These are phyloP conservation scores for Oryza glumipatula DNA, from an alignment of 176 grass and related monocot species.

Conservation along the genomic window DNA sequence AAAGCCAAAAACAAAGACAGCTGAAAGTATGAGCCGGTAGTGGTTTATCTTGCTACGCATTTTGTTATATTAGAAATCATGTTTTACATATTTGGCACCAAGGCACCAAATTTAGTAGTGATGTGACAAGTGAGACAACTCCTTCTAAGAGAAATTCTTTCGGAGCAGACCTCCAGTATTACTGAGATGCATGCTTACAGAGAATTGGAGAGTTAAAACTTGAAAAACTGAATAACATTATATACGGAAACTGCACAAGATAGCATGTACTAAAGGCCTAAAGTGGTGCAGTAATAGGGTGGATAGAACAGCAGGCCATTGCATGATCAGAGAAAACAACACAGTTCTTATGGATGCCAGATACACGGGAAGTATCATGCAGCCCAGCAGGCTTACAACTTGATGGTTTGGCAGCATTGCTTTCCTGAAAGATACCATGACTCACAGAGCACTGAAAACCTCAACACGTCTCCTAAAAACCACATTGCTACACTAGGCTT, in stretches of 20 bases:
- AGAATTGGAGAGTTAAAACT: neutral
- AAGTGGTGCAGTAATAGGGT: neutral
- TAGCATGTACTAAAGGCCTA: slow-evolving; percentile 21
- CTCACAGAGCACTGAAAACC: neutral
- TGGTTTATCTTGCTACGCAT: neutral
- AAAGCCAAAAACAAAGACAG: slow-evolving; percentile 20
- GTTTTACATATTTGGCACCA: neutral
- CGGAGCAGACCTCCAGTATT: neutral
- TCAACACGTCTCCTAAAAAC: neutral
- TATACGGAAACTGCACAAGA: neutral
- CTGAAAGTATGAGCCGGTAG: neutral
- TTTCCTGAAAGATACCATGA: neutral
- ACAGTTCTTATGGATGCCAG: neutral
- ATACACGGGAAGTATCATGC: neutral
- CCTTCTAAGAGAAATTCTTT: slow-evolving; percentile 2
- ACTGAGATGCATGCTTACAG: neutral
- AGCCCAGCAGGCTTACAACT: neutral
- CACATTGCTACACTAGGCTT: slow-evolving; percentile 6
- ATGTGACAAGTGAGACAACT: neutral
- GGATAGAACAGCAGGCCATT: slow-evolving; percentile 8
- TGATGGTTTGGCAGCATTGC: neutral
- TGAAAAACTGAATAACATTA: neutral
- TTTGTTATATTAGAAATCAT: slow-evolving; percentile 6
- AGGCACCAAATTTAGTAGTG: neutral
- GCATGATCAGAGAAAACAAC: neutral